phyloP scores from a whole-genome alignment of 768 basidiomycete species.

The Cytidiella melzeri region DNA sequence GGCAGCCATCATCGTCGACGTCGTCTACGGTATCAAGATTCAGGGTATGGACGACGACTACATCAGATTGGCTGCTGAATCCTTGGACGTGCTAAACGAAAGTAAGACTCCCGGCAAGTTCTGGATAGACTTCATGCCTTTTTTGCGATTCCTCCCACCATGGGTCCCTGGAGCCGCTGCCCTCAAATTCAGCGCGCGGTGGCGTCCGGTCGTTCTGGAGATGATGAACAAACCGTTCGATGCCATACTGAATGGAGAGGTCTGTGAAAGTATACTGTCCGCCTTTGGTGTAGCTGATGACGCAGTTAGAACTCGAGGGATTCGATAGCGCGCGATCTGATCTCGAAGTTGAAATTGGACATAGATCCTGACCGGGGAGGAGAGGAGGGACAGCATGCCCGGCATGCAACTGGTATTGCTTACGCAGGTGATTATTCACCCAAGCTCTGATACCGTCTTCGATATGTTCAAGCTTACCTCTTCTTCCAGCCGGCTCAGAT shows the following conservation, averaged over 20 bases:
- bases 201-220: background rate
- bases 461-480: background rate
- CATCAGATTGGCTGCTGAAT: background rate
- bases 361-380: background rate
- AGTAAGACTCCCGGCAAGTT: background rate
- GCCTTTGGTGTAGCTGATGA: too few relatives aligned
- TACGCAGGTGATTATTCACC: background rate
- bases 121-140: slow-evolving; percentile 2
- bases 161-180: background rate
- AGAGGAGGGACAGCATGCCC: background rate
- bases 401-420: background rate
- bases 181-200: background rate
- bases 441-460: background rate
- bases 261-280: too few relatives aligned
- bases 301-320: background rate
- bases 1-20: slow-evolving; percentile 5
- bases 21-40: slow-evolving; percentile 7
- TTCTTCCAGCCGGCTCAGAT: background rate
- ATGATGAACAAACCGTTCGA: slow-evolving; percentile 6
- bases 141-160: background rate
- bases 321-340: background rate
- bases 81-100: background rate
- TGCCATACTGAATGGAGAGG: background rate
- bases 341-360: background rate
- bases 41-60: slow-evolving; percentile 1